Evolutionary conservation across 225 moss, liverwort and hornwort species (phyloP).

Genomic region (Physcomitrium patens): DNA sequence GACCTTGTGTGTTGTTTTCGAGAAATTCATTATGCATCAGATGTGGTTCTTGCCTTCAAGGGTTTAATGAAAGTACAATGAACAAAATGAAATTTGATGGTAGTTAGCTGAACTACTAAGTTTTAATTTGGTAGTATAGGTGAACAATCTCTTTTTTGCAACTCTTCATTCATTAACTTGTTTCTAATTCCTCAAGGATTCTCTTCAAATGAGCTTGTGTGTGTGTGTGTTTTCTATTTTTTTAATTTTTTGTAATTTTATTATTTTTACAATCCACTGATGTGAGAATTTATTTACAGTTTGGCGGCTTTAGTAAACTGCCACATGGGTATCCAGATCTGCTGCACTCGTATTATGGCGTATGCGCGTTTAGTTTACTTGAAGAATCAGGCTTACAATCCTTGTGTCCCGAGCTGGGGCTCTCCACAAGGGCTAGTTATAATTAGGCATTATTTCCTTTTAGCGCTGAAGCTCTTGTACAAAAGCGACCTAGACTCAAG

Average conservation of each 20-base stretch:
- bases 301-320: slow-evolving; percentile 88
- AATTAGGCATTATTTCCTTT: slow-evolving; percentile 17
- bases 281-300: slow-evolving; percentile 50
- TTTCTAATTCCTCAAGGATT: not conserved
- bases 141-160: not conserved
- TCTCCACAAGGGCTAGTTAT: slow-evolving; percentile 64
- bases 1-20: not conserved
- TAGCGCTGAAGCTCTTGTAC: slow-evolving; percentile 5
- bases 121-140: too few species aligned
- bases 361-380: slow-evolving; percentile 91
- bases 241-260: too few species aligned
- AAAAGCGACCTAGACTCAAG: not conserved
- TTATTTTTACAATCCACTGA: slow-evolving; percentile 2
- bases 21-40: not conserved
- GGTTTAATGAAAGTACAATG: slow-evolving; percentile 11
- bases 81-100: too few species aligned
- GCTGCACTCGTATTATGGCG: slow-evolving; percentile 81
- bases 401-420: slow-evolving; percentile 79
- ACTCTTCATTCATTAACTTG: not conserved
- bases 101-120: too few species aligned
- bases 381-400: slow-evolving; percentile 71
- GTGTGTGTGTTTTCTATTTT: not conserved
- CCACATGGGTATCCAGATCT: slow-evolving; percentile 74
- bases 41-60: not conserved
- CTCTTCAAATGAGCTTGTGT: slow-evolving; percentile 6